Conservation (phyloP, 164 flowering plant genomes). For the Piper longum region DNA sequence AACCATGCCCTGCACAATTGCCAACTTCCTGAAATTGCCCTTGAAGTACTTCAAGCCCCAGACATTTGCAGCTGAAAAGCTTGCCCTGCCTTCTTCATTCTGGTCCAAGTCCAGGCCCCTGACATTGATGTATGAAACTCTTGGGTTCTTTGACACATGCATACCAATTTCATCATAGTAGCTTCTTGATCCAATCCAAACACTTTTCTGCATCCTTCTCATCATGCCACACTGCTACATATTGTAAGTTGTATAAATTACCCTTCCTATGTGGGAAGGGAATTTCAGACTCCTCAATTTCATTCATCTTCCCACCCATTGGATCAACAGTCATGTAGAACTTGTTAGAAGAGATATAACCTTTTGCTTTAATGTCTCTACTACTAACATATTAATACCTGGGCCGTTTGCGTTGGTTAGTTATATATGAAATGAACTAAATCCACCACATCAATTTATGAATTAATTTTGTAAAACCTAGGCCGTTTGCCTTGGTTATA, state of each 20-base stretch:
- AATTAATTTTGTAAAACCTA: too few species aligned
- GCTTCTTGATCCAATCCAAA: neutral
- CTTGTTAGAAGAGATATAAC: too few species aligned
- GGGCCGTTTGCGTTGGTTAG: too few species aligned
- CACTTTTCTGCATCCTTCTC: neutral
- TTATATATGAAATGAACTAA: too few species aligned
- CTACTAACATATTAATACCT: too few species aligned
- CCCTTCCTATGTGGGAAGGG: constrained; percentile 19
- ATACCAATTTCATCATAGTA: constrained; percentile 4
- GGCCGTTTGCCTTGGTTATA: too few species aligned
- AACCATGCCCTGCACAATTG: constrained; percentile 11
- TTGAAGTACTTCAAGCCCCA: constrained; percentile 17
- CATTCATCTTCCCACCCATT: constrained; percentile 13
- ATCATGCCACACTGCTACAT: neutral
- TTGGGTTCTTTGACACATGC: constrained; percentile 11
- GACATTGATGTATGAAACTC: constrained; percentile 13
- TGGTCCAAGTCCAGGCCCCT: constrained; percentile 17
- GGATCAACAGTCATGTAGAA: constrained; percentile 10
- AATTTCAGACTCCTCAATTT: constrained; percentile 5
- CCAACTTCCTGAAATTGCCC: constrained; percentile 16
- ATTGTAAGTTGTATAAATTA: constrained; percentile 13
- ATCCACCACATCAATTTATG: too few species aligned
- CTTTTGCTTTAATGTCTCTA: too few species aligned
- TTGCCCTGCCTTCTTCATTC: constrained; percentile 2
- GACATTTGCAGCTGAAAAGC: constrained; percentile 5